Conservation (phyloP, 2,329 filamentous ascomycete genomes). For the Madurella mycetomatis region DNA sequence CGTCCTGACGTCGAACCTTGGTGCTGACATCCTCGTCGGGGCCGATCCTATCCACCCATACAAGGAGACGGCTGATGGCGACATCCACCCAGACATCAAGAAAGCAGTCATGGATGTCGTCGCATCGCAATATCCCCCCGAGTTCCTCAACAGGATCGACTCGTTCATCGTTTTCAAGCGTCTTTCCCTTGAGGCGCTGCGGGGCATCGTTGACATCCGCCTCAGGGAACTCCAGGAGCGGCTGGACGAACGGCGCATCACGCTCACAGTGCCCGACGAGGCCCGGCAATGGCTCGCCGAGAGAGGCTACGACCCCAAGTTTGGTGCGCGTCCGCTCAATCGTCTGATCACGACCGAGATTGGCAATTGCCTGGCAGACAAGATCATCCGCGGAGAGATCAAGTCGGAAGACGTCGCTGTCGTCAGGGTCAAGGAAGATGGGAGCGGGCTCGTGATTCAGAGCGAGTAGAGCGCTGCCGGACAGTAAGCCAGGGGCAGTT, state of each 20-base stretch:
- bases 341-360: conserved; percentile 87
- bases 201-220: conserved; percentile 92
- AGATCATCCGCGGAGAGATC: conserved; percentile 82
- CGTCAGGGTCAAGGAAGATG: conserved; percentile 63
- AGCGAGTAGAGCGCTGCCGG: not conserved
- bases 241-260: conserved; percentile 81
- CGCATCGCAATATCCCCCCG: conserved; percentile 68
- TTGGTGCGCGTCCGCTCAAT: conserved; percentile 86
- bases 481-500: not conserved
- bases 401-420: conserved; percentile 69
- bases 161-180: conserved; percentile 96
- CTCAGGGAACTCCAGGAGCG: conserved; percentile 77
- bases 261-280: conserved; percentile 62
- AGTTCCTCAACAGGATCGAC: conserved; percentile 95
- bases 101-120: conserved; percentile 87
- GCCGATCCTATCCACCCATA: conserved; percentile 62
- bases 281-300: conserved; percentile 86
- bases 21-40: conserved; percentile 83
- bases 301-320: conserved; percentile 84
- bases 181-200: conserved; percentile 69
- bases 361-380: conserved; percentile 81
- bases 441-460: conserved; percentile 48
- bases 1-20: conserved; percentile 91
- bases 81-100: conserved; percentile 69
- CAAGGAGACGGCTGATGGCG: conserved; percentile 58